These are phyloP conservation scores for Acidiella bohemica DNA, from an alignment of 495 filamentous ascomycete genomes.

Conservation along the genomic window DNA sequence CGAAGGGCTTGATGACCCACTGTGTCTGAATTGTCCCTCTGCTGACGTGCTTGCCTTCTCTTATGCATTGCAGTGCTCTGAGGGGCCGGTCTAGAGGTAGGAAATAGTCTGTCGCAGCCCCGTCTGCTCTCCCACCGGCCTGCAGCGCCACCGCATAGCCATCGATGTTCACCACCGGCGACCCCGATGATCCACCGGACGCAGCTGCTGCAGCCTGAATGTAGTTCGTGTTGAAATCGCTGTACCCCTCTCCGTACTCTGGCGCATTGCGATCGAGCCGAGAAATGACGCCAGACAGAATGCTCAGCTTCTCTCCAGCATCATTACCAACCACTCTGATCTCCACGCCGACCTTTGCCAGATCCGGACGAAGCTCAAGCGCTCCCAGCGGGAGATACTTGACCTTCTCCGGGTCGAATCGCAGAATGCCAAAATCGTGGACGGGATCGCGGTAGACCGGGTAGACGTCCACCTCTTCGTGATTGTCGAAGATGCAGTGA, in stretches of 20 bases:
- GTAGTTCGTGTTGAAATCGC: slow-evolving; percentile 99
- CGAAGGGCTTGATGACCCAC: slow-evolving; percentile 93
- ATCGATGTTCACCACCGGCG: slow-evolving; percentile 92
- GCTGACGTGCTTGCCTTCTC: slow-evolving; percentile 55
- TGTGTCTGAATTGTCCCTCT: slow-evolving; percentile 96
- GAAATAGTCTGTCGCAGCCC: slow-evolving; percentile 96
- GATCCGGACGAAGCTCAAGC: slow-evolving; percentile 72
- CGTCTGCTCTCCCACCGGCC: slow-evolving; percentile 84
- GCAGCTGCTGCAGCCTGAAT: slow-evolving; percentile 96
- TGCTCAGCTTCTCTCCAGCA: slow-evolving; percentile 96
- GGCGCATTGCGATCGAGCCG: slow-evolving; percentile 90
- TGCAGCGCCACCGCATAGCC: slow-evolving; percentile 87
- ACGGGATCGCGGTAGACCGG: slow-evolving; percentile 98
- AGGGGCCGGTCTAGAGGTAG: slow-evolving; percentile 80
- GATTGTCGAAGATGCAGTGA: slow-evolving; percentile 95
- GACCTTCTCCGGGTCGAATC: slow-evolving; percentile 88
- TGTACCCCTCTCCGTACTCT: slow-evolving; percentile 96
- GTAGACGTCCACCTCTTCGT: slow-evolving; percentile 91
- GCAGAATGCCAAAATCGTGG: slow-evolving; percentile 93
- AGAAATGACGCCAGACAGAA: slow-evolving; percentile 94
- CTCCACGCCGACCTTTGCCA: slow-evolving; percentile 64
- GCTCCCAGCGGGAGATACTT: slow-evolving; percentile 86
- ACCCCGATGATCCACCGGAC: slow-evolving; percentile 89
- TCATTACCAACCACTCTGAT: slow-evolving; percentile 98
- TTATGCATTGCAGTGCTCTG: slow-evolving; percentile 75